Evolutionary conservation across 495 filamentous ascomycete species (phyloP).

Genomic region (Xylaria scruposa): DNA sequence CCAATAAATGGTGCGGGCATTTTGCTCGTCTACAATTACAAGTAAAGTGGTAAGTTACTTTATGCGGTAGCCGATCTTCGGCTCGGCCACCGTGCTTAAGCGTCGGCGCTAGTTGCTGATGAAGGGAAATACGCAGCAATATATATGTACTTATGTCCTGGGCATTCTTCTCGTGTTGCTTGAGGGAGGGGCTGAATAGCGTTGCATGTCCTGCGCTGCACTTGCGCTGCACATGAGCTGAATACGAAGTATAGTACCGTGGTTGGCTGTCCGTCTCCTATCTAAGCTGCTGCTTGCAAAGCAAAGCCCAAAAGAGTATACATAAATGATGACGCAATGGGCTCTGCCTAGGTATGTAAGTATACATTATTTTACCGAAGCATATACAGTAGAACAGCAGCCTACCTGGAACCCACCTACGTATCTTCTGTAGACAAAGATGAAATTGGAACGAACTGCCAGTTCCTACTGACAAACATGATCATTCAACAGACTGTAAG

Average conservation of each 20-base stretch:
- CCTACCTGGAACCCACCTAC: not conserved
- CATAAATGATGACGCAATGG: constrained; percentile 22
- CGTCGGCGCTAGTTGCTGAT: constrained; percentile 7
- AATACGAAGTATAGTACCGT: constrained; percentile 12
- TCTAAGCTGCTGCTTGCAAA: not conserved
- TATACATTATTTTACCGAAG: too few relatives aligned
- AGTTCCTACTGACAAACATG: not conserved
- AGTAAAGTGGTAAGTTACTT: not conserved
- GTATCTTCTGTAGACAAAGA: too few relatives aligned
- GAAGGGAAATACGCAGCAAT: not conserved
- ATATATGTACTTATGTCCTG: constrained; percentile 9
- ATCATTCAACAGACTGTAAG: not conserved
- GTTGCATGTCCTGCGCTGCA: constrained; percentile 16
- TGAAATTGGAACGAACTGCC: not conserved
- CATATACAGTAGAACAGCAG: not conserved
- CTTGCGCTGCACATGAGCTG: constrained; percentile 11
- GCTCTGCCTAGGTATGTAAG: too few relatives aligned
- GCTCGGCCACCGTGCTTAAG: constrained; percentile 12
- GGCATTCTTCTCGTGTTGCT: constrained; percentile 14
- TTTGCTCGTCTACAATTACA: not conserved
- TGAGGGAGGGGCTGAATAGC: constrained; percentile 14
- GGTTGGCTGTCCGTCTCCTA: not conserved
- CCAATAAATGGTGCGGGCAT: not conserved
- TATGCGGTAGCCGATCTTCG: constrained; percentile 2
- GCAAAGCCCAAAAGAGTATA: not conserved